These are phyloP conservation scores for Globisporangium nagaii DNA, from an alignment of 352 stramenopile species.

Conservation along the genomic window DNA sequence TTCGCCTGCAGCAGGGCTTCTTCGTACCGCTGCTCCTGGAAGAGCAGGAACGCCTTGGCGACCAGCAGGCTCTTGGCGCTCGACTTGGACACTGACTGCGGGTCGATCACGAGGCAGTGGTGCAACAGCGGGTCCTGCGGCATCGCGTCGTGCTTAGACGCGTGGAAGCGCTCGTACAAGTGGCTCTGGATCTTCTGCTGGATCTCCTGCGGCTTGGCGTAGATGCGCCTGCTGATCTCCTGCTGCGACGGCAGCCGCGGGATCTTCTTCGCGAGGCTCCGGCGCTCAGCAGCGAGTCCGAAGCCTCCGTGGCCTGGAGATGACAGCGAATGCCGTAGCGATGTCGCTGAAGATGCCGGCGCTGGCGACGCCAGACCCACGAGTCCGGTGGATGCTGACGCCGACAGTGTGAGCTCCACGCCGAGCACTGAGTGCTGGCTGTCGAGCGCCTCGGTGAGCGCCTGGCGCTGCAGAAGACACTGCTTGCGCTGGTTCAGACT, in stretches of 20 bases:
- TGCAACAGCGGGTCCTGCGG: constrained; percentile 62
- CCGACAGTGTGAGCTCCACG: constrained; percentile 23
- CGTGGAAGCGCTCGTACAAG: constrained; percentile 46
- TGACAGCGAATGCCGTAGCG: neutral
- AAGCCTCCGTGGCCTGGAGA: constrained; percentile 12
- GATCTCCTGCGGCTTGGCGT: constrained; percentile 60
- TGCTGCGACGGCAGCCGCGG: constrained; percentile 48
- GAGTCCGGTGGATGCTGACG: constrained; percentile 3
- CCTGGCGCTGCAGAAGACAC: constrained; percentile 42
- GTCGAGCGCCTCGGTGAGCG: constrained; percentile 30
- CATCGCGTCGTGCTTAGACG: constrained; percentile 29
- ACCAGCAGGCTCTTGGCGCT: constrained; percentile 37
- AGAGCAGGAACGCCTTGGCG: constrained; percentile 51
- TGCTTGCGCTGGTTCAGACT: constrained; percentile 62
- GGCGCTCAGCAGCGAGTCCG: neutral
- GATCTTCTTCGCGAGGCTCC: constrained; percentile 34
- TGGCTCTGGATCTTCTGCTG: constrained; percentile 55
- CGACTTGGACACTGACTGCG: constrained; percentile 22
- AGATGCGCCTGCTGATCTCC: constrained; percentile 58
- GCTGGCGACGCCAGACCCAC: constrained; percentile 3
- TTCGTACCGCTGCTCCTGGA: constrained; percentile 48
- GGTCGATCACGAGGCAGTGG: constrained; percentile 61
- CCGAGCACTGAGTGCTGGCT: constrained; percentile 59
- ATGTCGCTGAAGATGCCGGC: neutral
- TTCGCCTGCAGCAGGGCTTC: constrained; percentile 50